A percentile compares a stretch with the other conserved stretches of the same genome.
phyloP scores from a whole-genome alignment of 441 rosid genomes.

The Gossypium gossypioides region DNA sequence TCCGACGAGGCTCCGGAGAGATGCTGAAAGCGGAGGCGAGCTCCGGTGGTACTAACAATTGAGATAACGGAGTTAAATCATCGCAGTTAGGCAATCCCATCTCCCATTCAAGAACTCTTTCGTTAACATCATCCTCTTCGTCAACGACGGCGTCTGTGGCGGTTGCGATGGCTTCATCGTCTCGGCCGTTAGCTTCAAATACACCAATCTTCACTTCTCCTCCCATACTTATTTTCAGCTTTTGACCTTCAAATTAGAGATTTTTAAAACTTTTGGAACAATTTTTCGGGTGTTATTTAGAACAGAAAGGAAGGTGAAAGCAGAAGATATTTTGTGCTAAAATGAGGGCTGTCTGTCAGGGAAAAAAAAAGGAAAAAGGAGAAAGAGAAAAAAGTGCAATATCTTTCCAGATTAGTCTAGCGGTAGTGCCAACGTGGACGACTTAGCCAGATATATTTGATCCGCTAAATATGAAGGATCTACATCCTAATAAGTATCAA shows the following conservation, averaged over 20 bases:
- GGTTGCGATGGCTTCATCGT: slow-evolving; percentile 15
- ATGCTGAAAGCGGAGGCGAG: slow-evolving; percentile 87
- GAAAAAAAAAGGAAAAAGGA: neutral
- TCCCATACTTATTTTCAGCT: slow-evolving; percentile 32
- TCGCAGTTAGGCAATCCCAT: slow-evolving; percentile 60
- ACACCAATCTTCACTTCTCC: slow-evolving; percentile 68
- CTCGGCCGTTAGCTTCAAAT: slow-evolving; percentile 26
- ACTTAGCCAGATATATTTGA: slow-evolving; percentile 61
- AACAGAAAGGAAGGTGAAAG: slow-evolving; percentile 1
- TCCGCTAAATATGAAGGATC: slow-evolving; percentile 25
- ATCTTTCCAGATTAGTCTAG: slow-evolving; percentile 48
- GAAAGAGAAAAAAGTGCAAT: slow-evolving; percentile 35
- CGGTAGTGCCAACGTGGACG: slow-evolving; percentile 64
- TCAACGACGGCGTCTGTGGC: neutral
- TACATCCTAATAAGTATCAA: neutral
- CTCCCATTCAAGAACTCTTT: slow-evolving; percentile 74
- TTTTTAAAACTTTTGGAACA: neutral
- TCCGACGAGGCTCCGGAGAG: slow-evolving; percentile 48
- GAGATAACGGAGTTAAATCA: slow-evolving; percentile 75
- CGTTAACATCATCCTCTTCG: slow-evolving; percentile 33
- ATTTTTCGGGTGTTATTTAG: neutral
- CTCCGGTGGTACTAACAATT: slow-evolving; percentile 54
- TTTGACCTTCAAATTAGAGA: neutral
- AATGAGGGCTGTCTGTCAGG: slow-evolving; percentile 24
- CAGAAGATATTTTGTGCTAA: neutral